Percentiles rank a stretch among this genome's conserved stretches.
These are phyloP conservation scores for Zelopaecilomyces penicillatus DNA, from an alignment of 2,329 filamentous ascomycete genomes.

Conservation along the genomic window DNA sequence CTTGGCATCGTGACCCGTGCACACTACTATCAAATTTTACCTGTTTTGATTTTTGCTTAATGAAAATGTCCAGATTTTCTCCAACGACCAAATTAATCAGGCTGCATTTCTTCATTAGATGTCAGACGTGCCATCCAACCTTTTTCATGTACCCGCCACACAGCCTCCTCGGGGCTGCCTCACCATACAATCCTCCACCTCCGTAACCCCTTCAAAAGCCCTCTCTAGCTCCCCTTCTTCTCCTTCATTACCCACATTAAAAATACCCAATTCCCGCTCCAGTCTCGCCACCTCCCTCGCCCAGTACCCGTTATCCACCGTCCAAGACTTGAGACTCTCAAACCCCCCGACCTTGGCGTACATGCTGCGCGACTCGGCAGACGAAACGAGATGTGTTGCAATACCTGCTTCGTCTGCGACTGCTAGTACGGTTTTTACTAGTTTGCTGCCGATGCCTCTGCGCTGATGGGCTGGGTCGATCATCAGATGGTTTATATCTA, in stretches of 20 bases:
- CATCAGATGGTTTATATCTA: constrained; percentile 16
- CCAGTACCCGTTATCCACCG: constrained; percentile 13
- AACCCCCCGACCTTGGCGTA: constrained; percentile 13
- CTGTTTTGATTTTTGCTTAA: no score
- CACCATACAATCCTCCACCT: constrained; percentile 14
- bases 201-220: constrained; percentile 10
- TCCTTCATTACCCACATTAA: no score
- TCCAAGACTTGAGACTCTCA: constrained; percentile 11
- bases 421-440: constrained; percentile 9
- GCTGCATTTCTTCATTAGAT: no score
- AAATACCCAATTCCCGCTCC: constrained; percentile 7
- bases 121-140: no score
- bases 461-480: constrained; percentile 14
- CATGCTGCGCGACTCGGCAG: constrained; percentile 12
- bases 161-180: neutral
- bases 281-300: constrained; percentile 6
- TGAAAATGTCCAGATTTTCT: no score
- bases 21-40: no score
- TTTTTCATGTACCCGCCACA: no score
- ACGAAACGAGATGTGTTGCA: constrained; percentile 12
- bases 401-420: constrained; percentile 7
- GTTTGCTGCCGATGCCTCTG: constrained; percentile 10
- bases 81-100: no score
- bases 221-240: constrained; percentile 5
- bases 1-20: no score